Evolutionary conservation across 2,329 filamentous ascomycete species (phyloP).

Genomic region (Exophiala sideris): DNA sequence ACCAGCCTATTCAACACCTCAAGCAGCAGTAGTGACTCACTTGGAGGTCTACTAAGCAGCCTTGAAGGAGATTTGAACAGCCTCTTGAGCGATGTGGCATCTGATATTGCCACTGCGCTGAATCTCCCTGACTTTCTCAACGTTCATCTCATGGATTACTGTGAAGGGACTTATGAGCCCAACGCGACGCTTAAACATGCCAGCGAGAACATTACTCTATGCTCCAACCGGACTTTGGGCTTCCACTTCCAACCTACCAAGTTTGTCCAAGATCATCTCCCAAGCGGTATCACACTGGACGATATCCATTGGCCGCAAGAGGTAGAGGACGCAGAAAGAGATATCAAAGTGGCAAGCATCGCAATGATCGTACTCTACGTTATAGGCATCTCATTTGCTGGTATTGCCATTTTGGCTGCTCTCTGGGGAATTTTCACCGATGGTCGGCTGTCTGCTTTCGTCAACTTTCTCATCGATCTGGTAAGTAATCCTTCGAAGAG

Average conservation of each 20-base stretch:
- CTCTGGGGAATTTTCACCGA: slow-evolving; percentile 44
- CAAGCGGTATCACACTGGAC: slow-evolving; percentile 47
- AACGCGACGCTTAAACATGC: slow-evolving; percentile 38
- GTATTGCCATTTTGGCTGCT: slow-evolving; percentile 48
- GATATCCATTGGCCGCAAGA: slow-evolving; percentile 56
- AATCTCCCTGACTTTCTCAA: slow-evolving; percentile 61
- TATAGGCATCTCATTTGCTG: slow-evolving; percentile 54
- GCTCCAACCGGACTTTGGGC: slow-evolving; percentile 52
- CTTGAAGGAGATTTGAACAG: slow-evolving; percentile 43
- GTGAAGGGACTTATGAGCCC: slow-evolving; percentile 44
- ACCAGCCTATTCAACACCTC: slow-evolving; percentile 31
- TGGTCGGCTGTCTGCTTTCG: slow-evolving; percentile 45
- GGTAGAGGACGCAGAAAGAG: slow-evolving; percentile 53
- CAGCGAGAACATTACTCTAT: slow-evolving; percentile 52
- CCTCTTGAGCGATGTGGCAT: slow-evolving; percentile 36
- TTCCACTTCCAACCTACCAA: slow-evolving; percentile 57
- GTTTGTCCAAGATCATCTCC: slow-evolving; percentile 50
- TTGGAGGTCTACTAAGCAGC: slow-evolving; percentile 36
- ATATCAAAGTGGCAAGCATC: slow-evolving; percentile 48
- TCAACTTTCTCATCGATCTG: slow-evolving; percentile 50
- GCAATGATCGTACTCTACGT: slow-evolving; percentile 59
- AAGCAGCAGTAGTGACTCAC: slow-evolving; percentile 33
- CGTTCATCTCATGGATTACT: slow-evolving; percentile 59
- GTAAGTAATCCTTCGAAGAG: slow-evolving; percentile 31
- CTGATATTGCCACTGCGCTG: slow-evolving; percentile 45